Base-by-base conservation (phyloP, 148 eudicot species). In the Arbutus unedo region DNA sequence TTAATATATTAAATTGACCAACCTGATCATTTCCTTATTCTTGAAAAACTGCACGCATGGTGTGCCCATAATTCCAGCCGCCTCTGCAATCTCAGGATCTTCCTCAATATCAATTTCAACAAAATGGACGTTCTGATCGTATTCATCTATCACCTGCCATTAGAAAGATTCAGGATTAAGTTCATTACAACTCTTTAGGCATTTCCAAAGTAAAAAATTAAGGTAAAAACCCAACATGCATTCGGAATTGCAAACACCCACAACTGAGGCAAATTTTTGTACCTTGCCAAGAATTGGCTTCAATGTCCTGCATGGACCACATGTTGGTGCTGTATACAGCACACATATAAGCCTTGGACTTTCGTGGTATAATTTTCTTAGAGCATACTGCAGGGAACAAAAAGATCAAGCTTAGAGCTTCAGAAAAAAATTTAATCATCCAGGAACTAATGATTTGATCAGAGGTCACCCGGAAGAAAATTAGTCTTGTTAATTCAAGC, bases 221-320 rank as follows among this genome's bases (percentile, higher is more conserved):
- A 64, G 4, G 38, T 10, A 59, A 51, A 55, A 21, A 43, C 38
- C 31, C n/a, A 83, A 44, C 15, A 41, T 13, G 45, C n/a, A 53
- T 53, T 10, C 31, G 60, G 38, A 25, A 74, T 75, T 49, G 38
- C 38, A 51, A 31, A 2, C 8, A 41, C 31, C 18, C 56, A 67
- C 8, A 16, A 54, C 47, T 68, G 18, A 75, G 38, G 66, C 7
- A 38, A 82, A 81, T 55, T 64, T 45, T 56, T 31, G 67, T 91
- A 96, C 99, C 99, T 94, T 94, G 92, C 93, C 83, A 74, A 96
- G 95, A 85, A 96, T 96, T 72, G 99, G 99, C 91, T 96, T 96
- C 88, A 96, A 85, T 76, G 99, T 96, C 86, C 99, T 89, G 82
- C 99, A 96, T 45, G 99, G 99, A 84, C 99, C 99, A 85, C 99